phyloP scores from a whole-genome alignment of 805 yeast genomes.

The Brettanomyces bruxellensis region DNA sequence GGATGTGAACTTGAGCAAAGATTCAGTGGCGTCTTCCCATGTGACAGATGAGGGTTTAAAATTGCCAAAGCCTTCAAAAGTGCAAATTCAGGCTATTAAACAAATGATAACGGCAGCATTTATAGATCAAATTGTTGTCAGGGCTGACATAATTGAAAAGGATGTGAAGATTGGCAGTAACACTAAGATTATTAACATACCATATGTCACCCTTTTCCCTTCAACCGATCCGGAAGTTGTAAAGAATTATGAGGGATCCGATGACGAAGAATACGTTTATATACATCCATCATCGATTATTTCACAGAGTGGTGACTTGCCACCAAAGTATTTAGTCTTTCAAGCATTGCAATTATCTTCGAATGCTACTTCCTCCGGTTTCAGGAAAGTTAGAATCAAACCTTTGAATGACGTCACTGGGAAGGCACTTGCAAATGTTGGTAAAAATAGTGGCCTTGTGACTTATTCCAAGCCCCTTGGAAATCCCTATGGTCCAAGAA shows the following conservation, averaged over 20 bases:
- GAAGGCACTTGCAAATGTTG: conserved; percentile 68
- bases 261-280: conserved; percentile 47
- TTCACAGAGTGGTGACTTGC: conserved; percentile 49
- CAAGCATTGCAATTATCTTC: conserved; percentile 53
- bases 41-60: conserved; percentile 34
- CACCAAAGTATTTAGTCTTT: conserved; percentile 74
- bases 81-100: conserved; percentile 69
- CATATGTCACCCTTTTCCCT: conserved; percentile 54
- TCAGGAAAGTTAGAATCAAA: conserved; percentile 52
- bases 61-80: conserved; percentile 56
- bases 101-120: conserved; percentile 93
- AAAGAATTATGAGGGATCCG: conserved; percentile 8
- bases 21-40: conserved; percentile 42
- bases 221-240: background rate
- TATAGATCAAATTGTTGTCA: conserved; percentile 79
- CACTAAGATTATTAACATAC: conserved; percentile 48
- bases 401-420: conserved; percentile 71
- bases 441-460: conserved; percentile 60
- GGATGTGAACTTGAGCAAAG: conserved; percentile 51
- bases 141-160: conserved; percentile 66
- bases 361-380: conserved; percentile 29
- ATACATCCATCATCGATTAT: conserved; percentile 75
- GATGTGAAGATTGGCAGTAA: conserved; percentile 55
- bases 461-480: conserved; percentile 90
- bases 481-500: conserved; percentile 78